Conservation (phyloP, 208 protist genomes). For the Wallacemonas sp. region DNA sequence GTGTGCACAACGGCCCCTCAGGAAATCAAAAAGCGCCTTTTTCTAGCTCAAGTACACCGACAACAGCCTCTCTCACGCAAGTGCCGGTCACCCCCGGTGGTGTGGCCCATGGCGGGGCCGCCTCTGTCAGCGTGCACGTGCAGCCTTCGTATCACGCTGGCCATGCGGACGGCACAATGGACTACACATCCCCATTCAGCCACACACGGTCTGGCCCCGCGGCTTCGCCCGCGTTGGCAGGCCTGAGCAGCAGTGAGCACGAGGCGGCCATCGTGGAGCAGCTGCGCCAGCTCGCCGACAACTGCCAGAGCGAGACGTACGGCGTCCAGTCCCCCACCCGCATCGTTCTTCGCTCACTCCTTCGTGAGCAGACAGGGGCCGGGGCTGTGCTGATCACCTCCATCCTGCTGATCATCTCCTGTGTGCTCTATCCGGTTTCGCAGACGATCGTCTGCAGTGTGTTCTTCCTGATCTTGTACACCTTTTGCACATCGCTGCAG, state of each 20-base stretch:
- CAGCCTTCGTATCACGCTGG: no score
- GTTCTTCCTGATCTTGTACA: slow-evolving; percentile 67
- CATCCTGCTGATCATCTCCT: slow-evolving; percentile 68
- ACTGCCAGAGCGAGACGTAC: slow-evolving; percentile 35
- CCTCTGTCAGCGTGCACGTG: no score
- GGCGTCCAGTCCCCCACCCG: slow-evolving; percentile 38
- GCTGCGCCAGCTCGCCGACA: slow-evolving; percentile 53
- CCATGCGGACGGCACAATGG: no score
- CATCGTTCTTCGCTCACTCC: slow-evolving; percentile 43
- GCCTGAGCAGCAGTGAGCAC: slow-evolving; percentile 63
- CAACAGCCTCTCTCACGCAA: no score
- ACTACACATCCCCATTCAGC: no score
- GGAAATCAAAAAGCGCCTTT: no score
- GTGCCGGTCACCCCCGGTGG: no score
- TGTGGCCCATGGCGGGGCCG: no score
- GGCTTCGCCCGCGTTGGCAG: slow-evolving; percentile 17
- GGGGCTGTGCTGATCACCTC: slow-evolving; percentile 48
- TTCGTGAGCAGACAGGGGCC: slow-evolving; percentile 62
- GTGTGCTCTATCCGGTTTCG: slow-evolving; percentile 41
- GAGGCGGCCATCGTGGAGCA: slow-evolving; percentile 61
- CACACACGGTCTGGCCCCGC: no score
- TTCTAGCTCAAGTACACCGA: no score
- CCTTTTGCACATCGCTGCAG: slow-evolving; percentile 55
- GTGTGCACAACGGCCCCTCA: no score
- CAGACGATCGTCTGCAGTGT: slow-evolving; percentile 58